These are phyloP conservation scores for Colletotrichum sp. DNA, from an alignment of 2,329 filamentous ascomycete genomes.

Conservation along the genomic window DNA sequence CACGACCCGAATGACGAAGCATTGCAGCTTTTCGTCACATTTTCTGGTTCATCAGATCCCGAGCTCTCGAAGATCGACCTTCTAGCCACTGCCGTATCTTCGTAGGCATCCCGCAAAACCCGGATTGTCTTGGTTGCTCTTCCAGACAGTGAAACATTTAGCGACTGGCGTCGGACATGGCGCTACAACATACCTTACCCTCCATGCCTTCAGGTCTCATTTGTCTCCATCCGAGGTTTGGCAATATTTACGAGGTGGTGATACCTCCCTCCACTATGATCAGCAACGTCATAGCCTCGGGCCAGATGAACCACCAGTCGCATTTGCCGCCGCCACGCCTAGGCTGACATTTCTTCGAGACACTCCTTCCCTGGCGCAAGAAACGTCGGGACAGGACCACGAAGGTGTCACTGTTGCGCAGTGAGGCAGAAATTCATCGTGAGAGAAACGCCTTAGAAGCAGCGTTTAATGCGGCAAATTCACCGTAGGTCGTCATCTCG, in stretches of 20 bases:
- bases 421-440: not conserved
- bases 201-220: not conserved
- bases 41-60: not conserved
- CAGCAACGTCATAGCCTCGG: not conserved
- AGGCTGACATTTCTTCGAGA: not conserved
- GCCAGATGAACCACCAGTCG: not conserved
- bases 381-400: not conserved
- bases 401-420: not conserved
- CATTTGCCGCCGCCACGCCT: not conserved
- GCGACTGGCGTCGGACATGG: not conserved
- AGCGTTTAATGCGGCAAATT: not conserved
- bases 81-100: not conserved
- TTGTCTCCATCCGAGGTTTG: not conserved
- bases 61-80: not conserved
- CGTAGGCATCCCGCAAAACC: not conserved
- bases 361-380: not conserved
- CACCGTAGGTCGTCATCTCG: not conserved
- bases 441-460: not conserved
- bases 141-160: not conserved
- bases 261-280: not conserved
- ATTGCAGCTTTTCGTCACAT: not conserved
- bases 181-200: slow-evolving; percentile 6
- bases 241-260: not conserved
- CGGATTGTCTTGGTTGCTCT: not conserved
- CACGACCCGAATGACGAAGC: not conserved